Percentiles rank a stretch among this genome's conserved stretches.
These are phyloP conservation scores for Citrullus colocynthis DNA, from an alignment of 306 rosid genomes.

Conservation along the genomic window DNA sequence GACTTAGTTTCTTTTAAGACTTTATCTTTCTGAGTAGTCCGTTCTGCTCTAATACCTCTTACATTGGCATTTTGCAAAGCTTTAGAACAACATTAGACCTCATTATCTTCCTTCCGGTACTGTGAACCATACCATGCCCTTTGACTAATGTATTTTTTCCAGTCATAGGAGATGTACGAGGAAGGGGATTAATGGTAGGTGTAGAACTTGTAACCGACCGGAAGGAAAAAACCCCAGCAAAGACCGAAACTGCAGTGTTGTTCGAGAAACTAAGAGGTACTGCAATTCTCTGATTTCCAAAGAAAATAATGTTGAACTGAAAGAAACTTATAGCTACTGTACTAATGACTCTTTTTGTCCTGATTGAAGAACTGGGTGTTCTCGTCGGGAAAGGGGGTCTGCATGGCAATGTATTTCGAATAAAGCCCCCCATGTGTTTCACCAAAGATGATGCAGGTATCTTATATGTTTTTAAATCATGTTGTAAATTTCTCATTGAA, in stretches of 20 bases:
- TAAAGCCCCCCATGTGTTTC: slow-evolving; percentile 94
- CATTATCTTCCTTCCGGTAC: no score
- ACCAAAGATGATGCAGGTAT: slow-evolving; percentile 80
- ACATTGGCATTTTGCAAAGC: background rate
- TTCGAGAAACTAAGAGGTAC: slow-evolving; percentile 83
- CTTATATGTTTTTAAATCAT: background rate
- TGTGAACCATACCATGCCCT: background rate
- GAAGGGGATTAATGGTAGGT: slow-evolving; percentile 82
- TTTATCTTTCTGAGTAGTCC: background rate
- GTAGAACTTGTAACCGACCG: slow-evolving; percentile 57
- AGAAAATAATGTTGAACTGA: background rate
- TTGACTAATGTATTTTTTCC: slow-evolving; percentile 9
- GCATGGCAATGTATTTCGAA: slow-evolving; percentile 77
- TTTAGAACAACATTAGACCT: background rate
- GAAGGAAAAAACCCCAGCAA: slow-evolving; percentile 62
- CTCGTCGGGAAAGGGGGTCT: slow-evolving; percentile 85
- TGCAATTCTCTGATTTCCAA: background rate
- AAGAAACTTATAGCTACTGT: background rate
- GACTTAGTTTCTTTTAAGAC: background rate
- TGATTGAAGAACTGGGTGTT: slow-evolving; percentile 60
- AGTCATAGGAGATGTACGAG: slow-evolving; percentile 86
- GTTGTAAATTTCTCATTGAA: background rate
- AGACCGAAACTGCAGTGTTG: slow-evolving; percentile 59
- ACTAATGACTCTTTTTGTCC: slow-evolving; percentile 16
- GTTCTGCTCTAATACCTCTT: background rate